Evolutionary conservation across 805 yeast species (phyloP).

Genomic region (Saccharomycopsis olivae): DNA sequence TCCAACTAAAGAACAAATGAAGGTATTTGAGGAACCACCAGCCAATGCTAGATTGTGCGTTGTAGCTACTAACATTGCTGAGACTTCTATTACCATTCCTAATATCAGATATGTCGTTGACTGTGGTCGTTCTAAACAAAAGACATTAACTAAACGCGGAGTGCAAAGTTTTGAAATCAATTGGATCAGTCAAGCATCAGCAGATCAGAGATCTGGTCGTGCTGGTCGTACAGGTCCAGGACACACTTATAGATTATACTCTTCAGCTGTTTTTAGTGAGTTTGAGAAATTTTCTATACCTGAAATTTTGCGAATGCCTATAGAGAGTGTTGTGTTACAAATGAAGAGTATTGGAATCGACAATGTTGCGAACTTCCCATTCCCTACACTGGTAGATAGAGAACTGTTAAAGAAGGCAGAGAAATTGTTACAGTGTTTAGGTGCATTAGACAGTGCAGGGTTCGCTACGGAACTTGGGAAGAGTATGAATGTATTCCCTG

Average conservation of each 20-base stretch:
- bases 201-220: conserved; percentile 92
- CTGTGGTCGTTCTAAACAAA: conserved; percentile 88
- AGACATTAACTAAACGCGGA: conserved; percentile 70
- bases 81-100: conserved; percentile 93
- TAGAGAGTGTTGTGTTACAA: conserved; percentile 86
- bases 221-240: conserved; percentile 99
- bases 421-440: conserved; percentile 53
- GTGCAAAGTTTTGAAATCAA: conserved; percentile 86
- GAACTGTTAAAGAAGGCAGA: conserved; percentile 53
- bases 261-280: conserved; percentile 84
- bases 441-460: conserved; percentile 54
- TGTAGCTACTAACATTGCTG: conserved; percentile 96
- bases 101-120: conserved; percentile 92
- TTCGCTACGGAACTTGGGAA: conserved; percentile 68
- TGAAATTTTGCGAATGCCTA: conserved; percentile 90
- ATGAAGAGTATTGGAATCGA: conserved; percentile 98
- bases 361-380: conserved; percentile 83
- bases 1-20: conserved; percentile 94
- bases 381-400: conserved; percentile 86
- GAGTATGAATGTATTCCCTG: conserved; percentile 83
- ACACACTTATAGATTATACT: conserved; percentile 84
- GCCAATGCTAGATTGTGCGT: conserved; percentile 78
- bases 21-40: conserved; percentile 81
- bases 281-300: conserved; percentile 78
- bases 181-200: conserved; percentile 93